Base-by-base conservation (phyloP, 768 basidiomycete genomes). In the Boletus edulis region DNA sequence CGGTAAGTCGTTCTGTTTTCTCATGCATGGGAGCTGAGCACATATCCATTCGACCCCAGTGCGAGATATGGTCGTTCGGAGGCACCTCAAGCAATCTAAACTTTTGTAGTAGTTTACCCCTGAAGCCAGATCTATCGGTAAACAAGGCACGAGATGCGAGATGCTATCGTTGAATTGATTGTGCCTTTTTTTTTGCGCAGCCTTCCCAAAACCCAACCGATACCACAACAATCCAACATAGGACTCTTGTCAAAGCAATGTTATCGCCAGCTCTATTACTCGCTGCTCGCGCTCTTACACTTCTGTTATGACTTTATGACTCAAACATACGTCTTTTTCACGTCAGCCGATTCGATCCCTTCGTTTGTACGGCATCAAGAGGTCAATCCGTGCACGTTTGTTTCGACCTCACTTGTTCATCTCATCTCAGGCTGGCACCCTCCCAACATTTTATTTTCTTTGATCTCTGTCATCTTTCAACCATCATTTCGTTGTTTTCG, bases 11-110 rank as follows among this genome's bases (percentile, higher is more conserved):
- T 32, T 43, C 17, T 15, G 37, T 27, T 46, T 43, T 48, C 22
- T 37, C 42, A 49, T 38, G 46, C 56, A 11, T 27, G 34, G 8
- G 51, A 40, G 41, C 35, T 7, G 14, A 39, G n/a, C 27, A 34
- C 40, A 4, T 55, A 12, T 46, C 59, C 49, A 65, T 38, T 17
- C 29, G 52, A 42, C 50, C 27, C 45, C 61, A 89, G 89, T 91
- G 47, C 80, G 87, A 38, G 89, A 91, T 64, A 90, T 89, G 87
- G 87, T 91, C 46, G 82, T 89, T 37, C 83, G 89, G 43, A 84
- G 89, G 61, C 86, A 90, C 62, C 76, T 90, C 27, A 86, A 84
- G 58, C 85, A 86, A 61, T 86, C 85, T 9, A 87, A 82, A 64
- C 76, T 90, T 38, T 71, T 88, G 62, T 88, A 73, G 77, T 38